Conservation (phyloP, 768 basidiomycete genomes). For the Termitomyces sp. region DNA sequence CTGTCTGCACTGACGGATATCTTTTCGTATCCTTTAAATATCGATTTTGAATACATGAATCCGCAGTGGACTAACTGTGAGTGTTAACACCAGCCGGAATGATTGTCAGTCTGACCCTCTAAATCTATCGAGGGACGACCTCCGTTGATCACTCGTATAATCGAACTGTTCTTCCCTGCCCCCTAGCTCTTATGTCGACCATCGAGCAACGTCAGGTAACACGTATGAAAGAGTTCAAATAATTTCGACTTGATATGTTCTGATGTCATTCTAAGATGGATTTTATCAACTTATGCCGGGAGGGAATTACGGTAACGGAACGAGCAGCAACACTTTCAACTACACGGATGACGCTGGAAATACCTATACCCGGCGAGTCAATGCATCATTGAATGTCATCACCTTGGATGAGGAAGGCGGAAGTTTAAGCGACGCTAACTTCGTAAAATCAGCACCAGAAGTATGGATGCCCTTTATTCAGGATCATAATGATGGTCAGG, state of each 20-base stretch:
- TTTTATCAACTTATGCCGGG: constrained; percentile 18
- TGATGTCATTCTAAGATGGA: constrained; percentile 17
- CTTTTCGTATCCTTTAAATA: constrained; percentile 39
- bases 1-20: constrained; percentile 30
- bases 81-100: constrained; percentile 11
- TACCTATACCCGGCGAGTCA: constrained; percentile 55
- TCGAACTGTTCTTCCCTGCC: constrained; percentile 49
- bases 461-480: background rate
- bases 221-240: constrained; percentile 27
- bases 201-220: constrained; percentile 56
- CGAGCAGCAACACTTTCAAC: constrained; percentile 59
- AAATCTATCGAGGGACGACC: constrained; percentile 34
- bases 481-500: constrained; percentile 1
- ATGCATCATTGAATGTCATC: constrained; percentile 56
- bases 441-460: background rate
- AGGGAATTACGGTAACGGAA: constrained; percentile 61
- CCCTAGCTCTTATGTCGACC: constrained; percentile 51
- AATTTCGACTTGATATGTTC: constrained; percentile 32
- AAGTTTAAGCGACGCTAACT: constrained; percentile 18
- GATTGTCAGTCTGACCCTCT: background rate
- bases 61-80: constrained; percentile 29
- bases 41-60: constrained; percentile 35
- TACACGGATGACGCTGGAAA: constrained; percentile 57
- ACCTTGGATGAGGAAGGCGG: constrained; percentile 54
- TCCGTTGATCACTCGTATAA: constrained; percentile 66